A percentile compares a stretch with the other conserved stretches of the same genome.
Conservation (phyloP, 106 monocot genomes). For the Dendrobium huoshanense region DNA sequence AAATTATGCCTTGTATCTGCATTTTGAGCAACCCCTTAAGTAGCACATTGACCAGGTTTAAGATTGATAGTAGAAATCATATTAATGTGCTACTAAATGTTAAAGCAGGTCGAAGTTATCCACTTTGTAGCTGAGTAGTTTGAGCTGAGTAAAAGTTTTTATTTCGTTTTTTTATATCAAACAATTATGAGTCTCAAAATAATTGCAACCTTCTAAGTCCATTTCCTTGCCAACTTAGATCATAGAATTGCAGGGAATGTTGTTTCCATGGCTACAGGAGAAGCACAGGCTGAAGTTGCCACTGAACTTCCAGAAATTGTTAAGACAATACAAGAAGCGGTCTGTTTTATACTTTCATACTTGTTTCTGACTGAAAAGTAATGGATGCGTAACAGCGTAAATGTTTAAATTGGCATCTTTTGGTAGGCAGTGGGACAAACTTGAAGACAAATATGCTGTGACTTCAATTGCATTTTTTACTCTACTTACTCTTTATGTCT, state of each 20-base stretch:
- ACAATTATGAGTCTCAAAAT: neutral
- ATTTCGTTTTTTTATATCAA: too few relatives aligned
- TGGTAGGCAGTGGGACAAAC: slow-evolving; percentile 66
- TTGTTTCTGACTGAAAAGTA: neutral
- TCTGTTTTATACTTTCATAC: slow-evolving; percentile 2
- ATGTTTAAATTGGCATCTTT: slow-evolving; percentile 9
- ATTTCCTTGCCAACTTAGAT: slow-evolving; percentile 4
- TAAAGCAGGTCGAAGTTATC: too few relatives aligned
- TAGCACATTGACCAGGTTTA: too few relatives aligned
- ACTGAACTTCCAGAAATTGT: slow-evolving; percentile 42
- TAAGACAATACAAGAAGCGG: slow-evolving; percentile 49
- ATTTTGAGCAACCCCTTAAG: too few relatives aligned
- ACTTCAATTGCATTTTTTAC: slow-evolving; percentile 43
- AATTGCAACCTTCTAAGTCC: neutral
- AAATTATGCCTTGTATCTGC: too few relatives aligned
- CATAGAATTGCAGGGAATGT: slow-evolving; percentile 31
- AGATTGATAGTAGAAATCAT: too few relatives aligned
- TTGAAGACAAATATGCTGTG: slow-evolving; percentile 84
- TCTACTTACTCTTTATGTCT: slow-evolving; percentile 50
- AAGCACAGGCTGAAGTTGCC: slow-evolving; percentile 25
- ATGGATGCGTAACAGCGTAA: too few relatives aligned
- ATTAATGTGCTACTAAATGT: too few relatives aligned
- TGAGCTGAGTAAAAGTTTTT: too few relatives aligned
- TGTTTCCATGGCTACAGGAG: slow-evolving; percentile 44
- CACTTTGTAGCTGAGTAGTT: too few relatives aligned